A percentile compares a stretch with the other conserved stretches of the same genome.
These are phyloP conservation scores for Pyrenochaeta sp. DNA, from an alignment of 2,329 filamentous ascomycete species.

Conservation along the genomic window DNA sequence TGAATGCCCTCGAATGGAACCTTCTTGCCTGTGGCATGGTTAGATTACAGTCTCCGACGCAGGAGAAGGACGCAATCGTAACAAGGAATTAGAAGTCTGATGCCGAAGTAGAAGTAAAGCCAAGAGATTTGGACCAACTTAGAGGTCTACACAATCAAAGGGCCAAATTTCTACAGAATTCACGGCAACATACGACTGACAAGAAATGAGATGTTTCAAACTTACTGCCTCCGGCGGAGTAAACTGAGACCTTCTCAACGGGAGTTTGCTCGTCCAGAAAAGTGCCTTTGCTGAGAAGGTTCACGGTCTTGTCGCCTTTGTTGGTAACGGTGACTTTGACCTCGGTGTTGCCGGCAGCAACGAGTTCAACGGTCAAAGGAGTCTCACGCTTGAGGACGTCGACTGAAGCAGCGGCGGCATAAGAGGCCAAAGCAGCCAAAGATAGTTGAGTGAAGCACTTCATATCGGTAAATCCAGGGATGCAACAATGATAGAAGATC, in stretches of 20 bases:
- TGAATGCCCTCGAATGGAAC: constrained; percentile 64
- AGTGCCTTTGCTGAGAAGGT: constrained; percentile 63
- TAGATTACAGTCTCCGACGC: neutral
- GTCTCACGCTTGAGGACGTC: constrained; percentile 48
- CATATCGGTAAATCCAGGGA: constrained; percentile 27
- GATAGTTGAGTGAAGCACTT: constrained; percentile 37
- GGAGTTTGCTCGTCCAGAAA: constrained; percentile 60
- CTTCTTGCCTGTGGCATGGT: constrained; percentile 45
- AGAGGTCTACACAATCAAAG: neutral
- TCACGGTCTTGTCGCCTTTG: constrained; percentile 59
- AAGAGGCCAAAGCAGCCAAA: constrained; percentile 37
- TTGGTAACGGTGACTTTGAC: constrained; percentile 65
- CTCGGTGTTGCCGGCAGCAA: constrained; percentile 61
- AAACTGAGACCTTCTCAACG: constrained; percentile 64
- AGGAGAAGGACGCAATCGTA: too few relatives aligned
- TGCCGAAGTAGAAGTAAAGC: too few relatives aligned
- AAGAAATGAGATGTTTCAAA: constrained; percentile 4
- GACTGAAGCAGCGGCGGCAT: constrained; percentile 36
- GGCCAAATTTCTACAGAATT: neutral
- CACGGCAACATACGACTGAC: neutral
- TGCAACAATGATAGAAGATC: neutral
- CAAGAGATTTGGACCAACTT: neutral
- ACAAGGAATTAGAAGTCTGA: too few relatives aligned
- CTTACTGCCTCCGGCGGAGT: constrained; percentile 55
- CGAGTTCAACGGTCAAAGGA: constrained; percentile 50